phyloP scores from a whole-genome alignment of 2,329 filamentous ascomycete genomes.

The Stachybotrys elegans region DNA sequence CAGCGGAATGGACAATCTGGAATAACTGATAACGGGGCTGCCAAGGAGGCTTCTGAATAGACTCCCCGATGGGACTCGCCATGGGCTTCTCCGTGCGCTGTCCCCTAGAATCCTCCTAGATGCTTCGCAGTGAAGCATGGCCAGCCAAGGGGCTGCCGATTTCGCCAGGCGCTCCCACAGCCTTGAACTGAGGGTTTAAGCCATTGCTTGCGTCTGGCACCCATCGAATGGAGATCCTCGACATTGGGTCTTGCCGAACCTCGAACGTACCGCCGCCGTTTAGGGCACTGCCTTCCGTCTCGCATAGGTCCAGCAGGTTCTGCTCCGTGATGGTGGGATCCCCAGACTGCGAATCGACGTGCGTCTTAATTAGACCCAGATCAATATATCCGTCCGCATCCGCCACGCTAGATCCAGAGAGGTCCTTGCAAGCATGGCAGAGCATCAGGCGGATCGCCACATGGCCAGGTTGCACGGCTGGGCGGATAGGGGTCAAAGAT shows the following conservation, averaged over 20 bases:
- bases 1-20: too few species aligned
- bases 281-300: slow-evolving; percentile 78
- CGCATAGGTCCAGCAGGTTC: slow-evolving; percentile 79
- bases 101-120: too few species aligned
- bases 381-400: slow-evolving; percentile 63
- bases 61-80: too few species aligned
- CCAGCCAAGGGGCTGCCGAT: slow-evolving; percentile 62
- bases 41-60: too few species aligned
- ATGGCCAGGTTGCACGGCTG: slow-evolving; percentile 53
- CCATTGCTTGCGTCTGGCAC: slow-evolving; percentile 46
- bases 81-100: too few species aligned
- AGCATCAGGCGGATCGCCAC: slow-evolving; percentile 68
- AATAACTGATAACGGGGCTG: too few species aligned
- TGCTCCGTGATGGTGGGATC: slow-evolving; percentile 36
- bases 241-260: slow-evolving; percentile 47
- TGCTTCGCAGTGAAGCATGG: slow-evolving; percentile 29
- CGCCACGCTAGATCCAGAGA: slow-evolving; percentile 32
- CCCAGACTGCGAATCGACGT: slow-evolving; percentile 50
- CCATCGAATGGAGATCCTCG: slow-evolving; percentile 38
- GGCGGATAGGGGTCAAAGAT: slow-evolving; percentile 22
- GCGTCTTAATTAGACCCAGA: slow-evolving; percentile 61
- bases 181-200: slow-evolving; percentile 33
- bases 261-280: slow-evolving; percentile 92
- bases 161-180: slow-evolving; percentile 57
- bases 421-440: slow-evolving; percentile 69